Conservation (phyloP, 805 yeast species). For the Pichia cephalocereana region DNA sequence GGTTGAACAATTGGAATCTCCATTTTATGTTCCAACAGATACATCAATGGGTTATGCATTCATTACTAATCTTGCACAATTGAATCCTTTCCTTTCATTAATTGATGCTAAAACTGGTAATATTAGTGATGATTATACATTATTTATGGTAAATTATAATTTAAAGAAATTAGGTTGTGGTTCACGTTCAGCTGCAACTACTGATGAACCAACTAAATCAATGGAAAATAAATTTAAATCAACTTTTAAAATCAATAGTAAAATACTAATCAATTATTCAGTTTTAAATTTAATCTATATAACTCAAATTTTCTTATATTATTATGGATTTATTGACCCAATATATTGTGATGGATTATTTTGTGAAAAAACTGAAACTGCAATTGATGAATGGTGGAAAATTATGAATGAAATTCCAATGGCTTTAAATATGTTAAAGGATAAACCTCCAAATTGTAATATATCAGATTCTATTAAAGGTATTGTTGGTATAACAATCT, state of each 20-base stretch:
- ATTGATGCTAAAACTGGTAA: conserved; percentile 61
- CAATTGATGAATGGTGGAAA: conserved; percentile 76
- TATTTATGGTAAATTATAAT: conserved; percentile 67
- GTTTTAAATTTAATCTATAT: conserved; percentile 65
- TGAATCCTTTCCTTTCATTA: conserved; percentile 59
- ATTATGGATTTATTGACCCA: conserved; percentile 65
- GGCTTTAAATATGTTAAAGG: conserved; percentile 13
- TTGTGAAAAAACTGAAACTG: conserved; percentile 68
- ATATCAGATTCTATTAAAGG: conserved; percentile 56
- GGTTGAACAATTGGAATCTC: conserved; percentile 50
- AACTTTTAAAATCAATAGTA: conserved; percentile 49
- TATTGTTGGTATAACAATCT: conserved; percentile 64
- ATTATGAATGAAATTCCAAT: conserved; percentile 28
- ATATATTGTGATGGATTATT: conserved; percentile 74
- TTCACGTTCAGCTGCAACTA: conserved; percentile 70
- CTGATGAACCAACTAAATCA: conserved; percentile 67
- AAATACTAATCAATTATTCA: conserved; percentile 54
- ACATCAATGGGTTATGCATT: conserved; percentile 55
- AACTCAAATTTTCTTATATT: conserved; percentile 67
- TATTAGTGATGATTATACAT: conserved; percentile 34
- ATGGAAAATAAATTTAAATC: conserved; percentile 75
- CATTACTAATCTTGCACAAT: conserved; percentile 73
- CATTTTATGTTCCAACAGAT: conserved; percentile 58
- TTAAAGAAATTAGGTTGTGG: conserved; percentile 72
- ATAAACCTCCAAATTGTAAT: conserved; percentile 14